A percentile compares a stretch with the other conserved stretches of the same genome.
Evolutionary conservation across 202 grass and related monocot species (phyloP).

Genomic region (Bolboschoenoplectus hybrid): DNA sequence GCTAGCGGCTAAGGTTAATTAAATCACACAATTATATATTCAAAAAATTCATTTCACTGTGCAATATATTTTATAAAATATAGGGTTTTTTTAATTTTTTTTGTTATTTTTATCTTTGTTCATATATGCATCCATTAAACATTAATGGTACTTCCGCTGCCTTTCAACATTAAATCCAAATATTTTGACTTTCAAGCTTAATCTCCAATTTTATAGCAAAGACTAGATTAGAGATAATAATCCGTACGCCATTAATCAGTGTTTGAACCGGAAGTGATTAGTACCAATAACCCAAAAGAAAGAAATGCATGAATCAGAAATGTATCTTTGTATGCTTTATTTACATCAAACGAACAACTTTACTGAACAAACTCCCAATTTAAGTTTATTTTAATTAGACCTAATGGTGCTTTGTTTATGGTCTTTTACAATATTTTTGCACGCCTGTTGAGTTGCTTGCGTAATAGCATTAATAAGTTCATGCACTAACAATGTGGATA

Average conservation of each 20-base stretch:
- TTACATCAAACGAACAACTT: constrained; percentile 30
- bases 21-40: not conserved
- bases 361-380: constrained; percentile 18
- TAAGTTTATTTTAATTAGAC: constrained; percentile 34
- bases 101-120: not conserved
- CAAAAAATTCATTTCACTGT: not conserved
- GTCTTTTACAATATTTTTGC: constrained; percentile 55
- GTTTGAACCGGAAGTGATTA: constrained; percentile 40
- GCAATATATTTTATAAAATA: not conserved
- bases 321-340: constrained; percentile 23
- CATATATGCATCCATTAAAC: not conserved
- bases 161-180: not conserved
- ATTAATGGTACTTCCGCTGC: not conserved
- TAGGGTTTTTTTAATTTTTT: not conserved
- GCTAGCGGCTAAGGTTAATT: not conserved
- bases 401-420: constrained; percentile 33
- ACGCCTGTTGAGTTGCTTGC: constrained; percentile 58
- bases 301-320: constrained; percentile 5
- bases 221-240: constrained; percentile 13
- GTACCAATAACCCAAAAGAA: not conserved
- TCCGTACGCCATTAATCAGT: constrained; percentile 12
- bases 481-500: constrained; percentile 61
- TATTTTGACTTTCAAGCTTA: not conserved
- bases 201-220: not conserved
- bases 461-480: constrained; percentile 54